Conservation (phyloP, 1,284 basidiomycete species). For the Termitomyces sp. region DNA sequence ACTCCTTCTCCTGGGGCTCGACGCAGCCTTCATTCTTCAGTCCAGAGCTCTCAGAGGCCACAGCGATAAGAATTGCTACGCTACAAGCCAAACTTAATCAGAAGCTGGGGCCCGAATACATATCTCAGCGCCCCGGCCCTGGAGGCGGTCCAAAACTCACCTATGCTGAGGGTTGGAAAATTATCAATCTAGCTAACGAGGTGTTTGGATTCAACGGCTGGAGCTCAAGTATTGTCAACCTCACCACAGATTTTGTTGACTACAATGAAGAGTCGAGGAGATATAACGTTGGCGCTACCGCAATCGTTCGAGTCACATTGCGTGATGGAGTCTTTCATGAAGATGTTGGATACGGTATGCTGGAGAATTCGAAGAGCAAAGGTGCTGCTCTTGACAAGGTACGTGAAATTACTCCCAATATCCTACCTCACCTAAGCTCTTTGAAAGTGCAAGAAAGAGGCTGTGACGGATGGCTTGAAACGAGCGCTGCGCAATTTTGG, state of each 20-base stretch:
- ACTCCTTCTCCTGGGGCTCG: conserved; percentile 29
- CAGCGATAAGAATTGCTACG: conserved; percentile 60
- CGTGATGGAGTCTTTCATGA: conserved; percentile 90
- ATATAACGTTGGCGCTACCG: conserved; percentile 78
- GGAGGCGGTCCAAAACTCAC: conserved; percentile 84
- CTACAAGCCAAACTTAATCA: conserved; percentile 82
- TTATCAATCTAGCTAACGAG: conserved; percentile 95
- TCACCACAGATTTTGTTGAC: conserved; percentile 77
- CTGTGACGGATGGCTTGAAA: conserved; percentile 93
- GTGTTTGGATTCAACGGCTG: conserved; percentile 99
- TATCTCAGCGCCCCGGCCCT: conserved; percentile 86
- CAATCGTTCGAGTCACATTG: conserved; percentile 83
- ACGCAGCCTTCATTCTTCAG: conserved; percentile 30
- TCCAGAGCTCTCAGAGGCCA: conserved; percentile 48
- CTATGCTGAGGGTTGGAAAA: conserved; percentile 97
- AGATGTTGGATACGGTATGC: conserved; percentile 86
- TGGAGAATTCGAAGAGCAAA: conserved; percentile 85
- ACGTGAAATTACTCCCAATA: conserved; percentile 16
- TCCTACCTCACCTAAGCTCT: background rate
- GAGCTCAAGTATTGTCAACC: conserved; percentile 79
- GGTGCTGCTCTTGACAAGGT: conserved; percentile 92
- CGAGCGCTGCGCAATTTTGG: conserved; percentile 90
- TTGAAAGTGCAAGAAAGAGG: conserved; percentile 91
- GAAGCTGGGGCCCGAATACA: conserved; percentile 91
- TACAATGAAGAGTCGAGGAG: conserved; percentile 60